Conservation (phyloP, 1,284 basidiomycete species). For the Inonotus hispidus region DNA sequence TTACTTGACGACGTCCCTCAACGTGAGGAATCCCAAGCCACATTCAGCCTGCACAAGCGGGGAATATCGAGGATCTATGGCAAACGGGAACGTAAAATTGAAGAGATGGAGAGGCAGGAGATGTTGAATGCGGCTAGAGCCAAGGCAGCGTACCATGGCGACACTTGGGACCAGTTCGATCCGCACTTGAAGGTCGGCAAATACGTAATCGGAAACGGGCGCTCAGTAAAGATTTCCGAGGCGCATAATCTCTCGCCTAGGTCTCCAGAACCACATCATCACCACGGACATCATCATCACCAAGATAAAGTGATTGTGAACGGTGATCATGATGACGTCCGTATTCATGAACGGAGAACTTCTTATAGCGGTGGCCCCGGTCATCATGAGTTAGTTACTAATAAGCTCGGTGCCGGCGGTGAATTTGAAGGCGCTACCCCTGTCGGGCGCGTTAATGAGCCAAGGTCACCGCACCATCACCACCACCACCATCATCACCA, state of each 20-base stretch:
- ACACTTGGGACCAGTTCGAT: conserved; percentile 16
- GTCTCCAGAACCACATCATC: background rate
- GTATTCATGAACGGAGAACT: conserved; percentile 12
- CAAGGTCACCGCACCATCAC: conserved; percentile 10
- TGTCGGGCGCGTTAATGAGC: conserved; percentile 21
- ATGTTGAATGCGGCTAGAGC: background rate
- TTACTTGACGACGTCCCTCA: conserved; percentile 10
- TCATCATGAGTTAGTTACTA: conserved; percentile 17
- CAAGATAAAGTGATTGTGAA: conserved; percentile 23
- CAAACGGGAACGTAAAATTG: background rate
- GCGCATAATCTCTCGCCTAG: conserved; percentile 1
- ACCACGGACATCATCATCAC: conserved; percentile 21
- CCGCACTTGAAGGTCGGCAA: conserved; percentile 11
- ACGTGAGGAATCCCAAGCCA: conserved; percentile 5
- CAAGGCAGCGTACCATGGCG: background rate
- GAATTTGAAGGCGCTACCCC: conserved; percentile 22
- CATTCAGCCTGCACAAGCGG: conserved; percentile 9
- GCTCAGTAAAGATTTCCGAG: conserved; percentile 5
- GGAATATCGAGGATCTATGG: conserved; percentile 3
- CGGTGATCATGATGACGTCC: conserved; percentile 25
- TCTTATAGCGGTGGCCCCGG: conserved; percentile 21
- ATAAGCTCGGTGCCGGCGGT: conserved; percentile 20
- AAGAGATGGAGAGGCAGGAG: background rate
- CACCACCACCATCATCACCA: conserved; percentile 20
- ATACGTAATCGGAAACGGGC: conserved; percentile 10